Evolutionary conservation across 2,329 filamentous ascomycete genomes (phyloP).

Genomic region (Colletotrichum shisoi): DNA sequence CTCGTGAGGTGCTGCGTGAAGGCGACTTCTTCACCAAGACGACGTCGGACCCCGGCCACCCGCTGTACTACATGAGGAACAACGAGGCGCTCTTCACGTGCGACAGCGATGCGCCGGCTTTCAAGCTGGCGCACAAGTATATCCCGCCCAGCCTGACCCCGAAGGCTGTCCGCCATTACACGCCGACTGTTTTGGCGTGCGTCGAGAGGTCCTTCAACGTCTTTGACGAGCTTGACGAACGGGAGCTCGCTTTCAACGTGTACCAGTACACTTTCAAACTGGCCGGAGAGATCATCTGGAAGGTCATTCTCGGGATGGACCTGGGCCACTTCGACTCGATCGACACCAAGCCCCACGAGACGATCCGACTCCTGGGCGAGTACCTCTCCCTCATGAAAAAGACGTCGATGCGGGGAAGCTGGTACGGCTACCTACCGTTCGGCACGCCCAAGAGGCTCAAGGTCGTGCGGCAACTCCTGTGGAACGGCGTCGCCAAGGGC

Average conservation of each 20-base stretch:
- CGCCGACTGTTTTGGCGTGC: background rate
- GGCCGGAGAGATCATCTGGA: constrained; percentile 25
- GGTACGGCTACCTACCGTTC: constrained; percentile 27
- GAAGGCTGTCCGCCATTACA: constrained; percentile 21
- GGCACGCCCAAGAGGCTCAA: constrained; percentile 19
- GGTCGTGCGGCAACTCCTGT: constrained; percentile 8
- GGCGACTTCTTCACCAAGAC: constrained; percentile 27
- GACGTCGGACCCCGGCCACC: constrained; percentile 16
- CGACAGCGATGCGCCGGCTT: constrained; percentile 8
- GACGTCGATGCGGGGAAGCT: constrained; percentile 5
- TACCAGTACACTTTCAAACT: constrained; percentile 28
- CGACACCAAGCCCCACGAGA: constrained; percentile 19
- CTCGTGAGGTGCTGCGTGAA: constrained; percentile 22
- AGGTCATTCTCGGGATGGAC: constrained; percentile 18
- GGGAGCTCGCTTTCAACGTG: constrained; percentile 25
- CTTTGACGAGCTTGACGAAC: constrained; percentile 9
- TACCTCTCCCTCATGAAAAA: constrained; percentile 34
- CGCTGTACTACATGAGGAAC: constrained; percentile 29
- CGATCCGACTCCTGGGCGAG: constrained; percentile 20
- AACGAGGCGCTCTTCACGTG: constrained; percentile 23
- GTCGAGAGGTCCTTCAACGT: constrained; percentile 12
- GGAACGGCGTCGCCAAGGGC: constrained; percentile 20
- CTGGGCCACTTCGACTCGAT: constrained; percentile 25
- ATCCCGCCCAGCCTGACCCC: constrained; percentile 26
- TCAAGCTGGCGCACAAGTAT: constrained; percentile 16